A percentile compares a stretch with the other conserved stretches of the same genome.
Evolutionary conservation across 352 stramenopile species (phyloP).

Genomic region (Pythium inflatum): DNA sequence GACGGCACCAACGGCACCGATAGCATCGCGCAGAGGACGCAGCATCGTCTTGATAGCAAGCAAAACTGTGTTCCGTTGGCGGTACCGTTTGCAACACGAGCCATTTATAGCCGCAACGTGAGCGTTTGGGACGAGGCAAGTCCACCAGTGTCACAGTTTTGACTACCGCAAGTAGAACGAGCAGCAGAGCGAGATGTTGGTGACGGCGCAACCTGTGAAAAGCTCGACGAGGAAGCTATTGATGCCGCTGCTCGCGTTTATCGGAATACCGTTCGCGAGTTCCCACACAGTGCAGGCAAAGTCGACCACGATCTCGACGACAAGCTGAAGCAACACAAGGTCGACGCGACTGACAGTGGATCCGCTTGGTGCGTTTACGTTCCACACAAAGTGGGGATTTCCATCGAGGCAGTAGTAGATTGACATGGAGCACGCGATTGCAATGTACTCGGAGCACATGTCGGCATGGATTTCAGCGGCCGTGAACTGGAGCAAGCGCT

Average conservation of each 20-base stretch:
- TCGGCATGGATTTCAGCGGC: slow-evolving; percentile 30
- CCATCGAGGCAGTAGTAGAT: slow-evolving; percentile 36
- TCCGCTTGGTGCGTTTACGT: background rate
- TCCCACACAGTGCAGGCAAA: slow-evolving; percentile 28
- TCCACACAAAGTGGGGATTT: slow-evolving; percentile 33
- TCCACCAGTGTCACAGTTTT: too few species aligned
- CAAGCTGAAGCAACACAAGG: slow-evolving; percentile 25
- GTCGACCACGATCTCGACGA: slow-evolving; percentile 35
- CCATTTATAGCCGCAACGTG: too few species aligned
- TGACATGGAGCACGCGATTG: slow-evolving; percentile 39
- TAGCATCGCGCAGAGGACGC: background rate
- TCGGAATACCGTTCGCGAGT: slow-evolving; percentile 4
- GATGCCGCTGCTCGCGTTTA: background rate
- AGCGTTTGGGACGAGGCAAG: background rate
- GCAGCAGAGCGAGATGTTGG: slow-evolving; percentile 17
- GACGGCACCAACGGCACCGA: background rate
- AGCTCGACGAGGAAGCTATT: background rate
- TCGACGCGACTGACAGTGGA: background rate
- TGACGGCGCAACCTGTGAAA: slow-evolving; percentile 5
- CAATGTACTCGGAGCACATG: slow-evolving; percentile 49
- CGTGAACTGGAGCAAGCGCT: slow-evolving; percentile 6
- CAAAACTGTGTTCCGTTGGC: too few species aligned
- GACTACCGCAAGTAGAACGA: slow-evolving; percentile 22
- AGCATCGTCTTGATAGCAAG: background rate
- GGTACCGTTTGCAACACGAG: too few species aligned